Evolutionary conservation across 225 moss, liverwort and hornwort species (phyloP), one percentile per base, ranked within the genome.

Genomic region (Anthoceros angustus): DNA sequence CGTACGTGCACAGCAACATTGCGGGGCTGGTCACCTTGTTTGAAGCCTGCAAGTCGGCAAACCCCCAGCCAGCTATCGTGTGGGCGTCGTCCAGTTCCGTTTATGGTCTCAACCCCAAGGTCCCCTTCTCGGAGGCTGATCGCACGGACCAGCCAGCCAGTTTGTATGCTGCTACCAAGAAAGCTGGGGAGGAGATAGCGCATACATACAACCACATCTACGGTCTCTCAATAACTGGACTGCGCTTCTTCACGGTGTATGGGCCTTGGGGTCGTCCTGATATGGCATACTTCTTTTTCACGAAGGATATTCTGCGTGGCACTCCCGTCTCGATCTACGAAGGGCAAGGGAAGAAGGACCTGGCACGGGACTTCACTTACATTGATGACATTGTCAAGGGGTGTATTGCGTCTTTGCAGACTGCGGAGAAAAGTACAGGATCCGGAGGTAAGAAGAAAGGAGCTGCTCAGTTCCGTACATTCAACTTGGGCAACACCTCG

Each of bases 191-290:
- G 55, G 55, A 55, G 55, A 55, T 55, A 3, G 55, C 55, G n/a
- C 55, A 55, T n/a, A 55, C 55, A 9, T 55, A 55, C 55, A 55
- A 55, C 55, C 55, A 55, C 55, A 55, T 55, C n/a, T 55, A 55
- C 23, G 55, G 55, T 18, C n/a, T 55, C 18, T 55, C 55, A 7
- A 55, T 55, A 15, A 55, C 55, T 20, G 55, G 55, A 8, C 23
- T 55, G 55, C 55, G 55, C n/a, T 55, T 55, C 55, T 55, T 55
- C 18, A 55, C 55, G 55, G 55, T 55, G 55, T 55, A 55, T 55
- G 55, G 55, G 14, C 55, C 55, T 8, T 55, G 55, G 55, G 55
- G 55, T n/a, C 55, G 55, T 23, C 55, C 55, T 55, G 55, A 55
- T 20, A 55, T 55, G 55, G 55, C 55, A 9, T 55, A 55, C 14